Conservation (phyloP, 2,329 filamentous ascomycete species). For the Penicillium sumatraense region DNA sequence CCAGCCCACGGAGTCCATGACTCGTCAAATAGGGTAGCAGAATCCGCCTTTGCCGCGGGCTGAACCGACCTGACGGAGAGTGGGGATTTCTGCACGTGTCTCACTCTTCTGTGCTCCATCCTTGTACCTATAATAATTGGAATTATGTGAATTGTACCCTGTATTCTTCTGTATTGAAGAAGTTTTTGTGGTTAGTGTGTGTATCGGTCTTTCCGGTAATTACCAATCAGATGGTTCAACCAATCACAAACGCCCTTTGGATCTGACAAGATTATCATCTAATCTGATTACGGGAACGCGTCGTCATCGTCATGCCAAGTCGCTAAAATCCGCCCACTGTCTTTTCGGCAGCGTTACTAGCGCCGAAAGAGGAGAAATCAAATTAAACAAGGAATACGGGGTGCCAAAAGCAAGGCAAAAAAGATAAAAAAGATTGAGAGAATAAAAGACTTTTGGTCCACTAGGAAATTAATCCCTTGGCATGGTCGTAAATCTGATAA, state of each 20-base stretch:
- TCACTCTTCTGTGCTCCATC: neutral
- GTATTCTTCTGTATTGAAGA: neutral
- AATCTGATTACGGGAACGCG: conserved; percentile 31
- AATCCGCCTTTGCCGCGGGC: neutral
- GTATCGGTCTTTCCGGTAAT: conserved; percentile 2
- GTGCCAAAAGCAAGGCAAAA: neutral
- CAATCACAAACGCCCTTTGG: neutral
- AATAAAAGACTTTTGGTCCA: neutral
- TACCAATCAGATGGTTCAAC: neutral
- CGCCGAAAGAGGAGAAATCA: neutral
- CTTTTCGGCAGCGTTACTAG: neutral
- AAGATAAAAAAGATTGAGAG: neutral
- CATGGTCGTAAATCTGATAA: neutral
- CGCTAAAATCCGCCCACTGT: neutral
- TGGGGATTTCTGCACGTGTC: neutral
- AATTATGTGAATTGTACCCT: neutral
- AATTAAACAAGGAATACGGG: neutral
- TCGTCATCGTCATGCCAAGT: neutral
- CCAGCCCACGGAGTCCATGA: too few relatives aligned
- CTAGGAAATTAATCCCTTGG: neutral
- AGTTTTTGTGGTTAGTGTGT: neutral
- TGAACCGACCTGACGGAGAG: neutral
- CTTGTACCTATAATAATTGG: too few relatives aligned
- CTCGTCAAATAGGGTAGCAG: neutral
- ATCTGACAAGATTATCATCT: conserved; percentile 37